Evolutionary conservation across 2,329 filamentous ascomycete species (phyloP).

Genomic region (Chaetoscypha palmicola): DNA sequence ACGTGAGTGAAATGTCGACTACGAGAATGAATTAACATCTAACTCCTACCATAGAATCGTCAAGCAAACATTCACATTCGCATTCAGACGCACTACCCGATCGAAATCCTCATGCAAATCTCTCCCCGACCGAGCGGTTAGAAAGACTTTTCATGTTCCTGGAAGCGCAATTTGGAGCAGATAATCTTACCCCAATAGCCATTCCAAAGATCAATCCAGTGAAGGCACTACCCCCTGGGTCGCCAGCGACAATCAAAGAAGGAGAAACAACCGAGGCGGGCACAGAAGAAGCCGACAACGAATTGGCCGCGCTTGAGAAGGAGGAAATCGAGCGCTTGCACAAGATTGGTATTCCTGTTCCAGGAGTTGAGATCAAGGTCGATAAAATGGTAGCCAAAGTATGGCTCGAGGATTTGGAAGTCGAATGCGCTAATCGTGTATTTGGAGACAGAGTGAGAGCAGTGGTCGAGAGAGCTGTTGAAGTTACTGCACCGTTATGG

Average conservation of each 20-base stretch:
- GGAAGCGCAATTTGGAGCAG: conserved; percentile 87
- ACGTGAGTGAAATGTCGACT: conserved; percentile 50
- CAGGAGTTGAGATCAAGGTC: conserved; percentile 77
- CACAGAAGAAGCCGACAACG: conserved; percentile 33
- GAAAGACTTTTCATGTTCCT: conserved; percentile 89
- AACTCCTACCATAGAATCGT: conserved; percentile 43
- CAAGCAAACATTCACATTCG: conserved; percentile 45
- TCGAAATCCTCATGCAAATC: conserved; percentile 66
- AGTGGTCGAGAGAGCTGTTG: conserved; percentile 82
- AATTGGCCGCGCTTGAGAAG: conserved; percentile 35
- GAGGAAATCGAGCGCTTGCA: conserved; percentile 72
- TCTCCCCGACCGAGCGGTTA: conserved; percentile 69
- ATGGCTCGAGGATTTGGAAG: conserved; percentile 86
- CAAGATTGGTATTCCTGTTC: conserved; percentile 80
- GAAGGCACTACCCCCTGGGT: conserved; percentile 18
- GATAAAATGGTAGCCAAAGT: conserved; percentile 83
- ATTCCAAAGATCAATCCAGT: conserved; percentile 48
- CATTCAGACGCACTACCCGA: conserved; percentile 45
- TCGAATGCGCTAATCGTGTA: conserved; percentile 74
- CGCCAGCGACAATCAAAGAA: conserved; percentile 17
- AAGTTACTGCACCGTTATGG: conserved; percentile 72
- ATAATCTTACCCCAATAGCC: conserved; percentile 72
- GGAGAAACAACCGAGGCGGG: conserved; percentile 23
- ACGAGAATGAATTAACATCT: conserved; percentile 17
- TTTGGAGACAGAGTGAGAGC: conserved; percentile 79